A percentile compares a stretch with the other conserved stretches of the same genome.
Evolutionary conservation across 2,329 filamentous ascomycete genomes (phyloP).

Genomic region (Fusarium gaditjirri): DNA sequence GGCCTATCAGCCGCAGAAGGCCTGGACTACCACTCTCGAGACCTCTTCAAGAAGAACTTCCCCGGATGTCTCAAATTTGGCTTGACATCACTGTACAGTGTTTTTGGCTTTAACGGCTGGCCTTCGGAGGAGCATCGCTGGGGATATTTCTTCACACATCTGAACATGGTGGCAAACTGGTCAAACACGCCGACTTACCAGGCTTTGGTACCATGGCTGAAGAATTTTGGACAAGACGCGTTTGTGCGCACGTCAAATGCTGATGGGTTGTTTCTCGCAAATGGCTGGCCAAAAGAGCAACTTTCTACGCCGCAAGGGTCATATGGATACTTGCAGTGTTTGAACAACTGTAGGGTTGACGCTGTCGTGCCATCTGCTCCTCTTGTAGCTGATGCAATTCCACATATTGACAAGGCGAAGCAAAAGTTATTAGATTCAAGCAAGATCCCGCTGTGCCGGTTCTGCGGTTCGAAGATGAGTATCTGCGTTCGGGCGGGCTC

Average conservation of each 20-base stretch:
- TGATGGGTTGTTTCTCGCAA: not conserved
- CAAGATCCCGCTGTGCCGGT: slow-evolving; percentile 29
- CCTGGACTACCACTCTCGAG: slow-evolving; percentile 33
- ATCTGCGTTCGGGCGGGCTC: slow-evolving; percentile 37
- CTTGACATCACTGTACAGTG: slow-evolving; percentile 30
- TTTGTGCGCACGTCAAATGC: slow-evolving; percentile 35
- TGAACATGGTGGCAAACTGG: slow-evolving; percentile 39
- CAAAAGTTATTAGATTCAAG: slow-evolving; percentile 23
- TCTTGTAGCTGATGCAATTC: slow-evolving; percentile 9
- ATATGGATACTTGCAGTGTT: slow-evolving; percentile 25
- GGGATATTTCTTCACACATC: slow-evolving; percentile 41
- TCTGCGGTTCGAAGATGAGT: slow-evolving; percentile 35
- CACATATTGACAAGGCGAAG: slow-evolving; percentile 13
- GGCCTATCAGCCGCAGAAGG: slow-evolving; percentile 39
- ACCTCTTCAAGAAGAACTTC: slow-evolving; percentile 29
- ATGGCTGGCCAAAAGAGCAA: not conserved
- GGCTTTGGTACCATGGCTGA: slow-evolving; percentile 9
- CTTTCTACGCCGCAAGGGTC: slow-evolving; percentile 7
- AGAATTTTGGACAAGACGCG: slow-evolving; percentile 7
- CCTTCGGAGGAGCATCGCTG: slow-evolving; percentile 38
- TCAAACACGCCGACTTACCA: slow-evolving; percentile 29
- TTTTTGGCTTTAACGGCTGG: slow-evolving; percentile 33
- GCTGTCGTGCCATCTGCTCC: slow-evolving; percentile 17
- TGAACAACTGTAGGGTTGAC: slow-evolving; percentile 33
- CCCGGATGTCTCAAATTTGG: slow-evolving; percentile 27